A percentile compares a stretch with the other conserved stretches of the same genome.
Evolutionary conservation across 192 early-diverging fungal species (phyloP).

Genomic region (Mycoemilia scoparia): DNA sequence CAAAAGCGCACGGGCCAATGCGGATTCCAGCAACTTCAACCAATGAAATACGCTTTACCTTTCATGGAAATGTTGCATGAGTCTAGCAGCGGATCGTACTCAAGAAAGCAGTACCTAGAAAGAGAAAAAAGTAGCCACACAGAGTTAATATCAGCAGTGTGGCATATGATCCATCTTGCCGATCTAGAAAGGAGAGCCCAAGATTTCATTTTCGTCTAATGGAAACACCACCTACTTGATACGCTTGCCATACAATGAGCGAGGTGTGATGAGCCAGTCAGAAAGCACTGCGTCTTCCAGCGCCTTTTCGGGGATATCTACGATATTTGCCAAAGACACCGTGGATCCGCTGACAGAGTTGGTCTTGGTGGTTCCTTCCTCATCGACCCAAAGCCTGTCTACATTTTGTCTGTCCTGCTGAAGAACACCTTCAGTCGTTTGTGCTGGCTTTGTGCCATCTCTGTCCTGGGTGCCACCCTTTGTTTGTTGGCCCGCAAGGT

Average conservation of each 20-base stretch:
- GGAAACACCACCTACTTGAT: no score
- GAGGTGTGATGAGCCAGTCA: constrained; percentile 68
- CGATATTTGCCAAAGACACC: background rate
- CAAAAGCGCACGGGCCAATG: no score
- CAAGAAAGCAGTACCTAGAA: constrained; percentile 91
- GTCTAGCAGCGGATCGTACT: constrained; percentile 89
- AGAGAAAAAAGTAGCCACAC: constrained; percentile 7
- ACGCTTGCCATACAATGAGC: constrained; percentile 73
- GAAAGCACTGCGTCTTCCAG: no score
- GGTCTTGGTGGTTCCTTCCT: background rate
- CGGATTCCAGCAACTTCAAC: no score
- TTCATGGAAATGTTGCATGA: constrained; percentile 85
- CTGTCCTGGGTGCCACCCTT: background rate
- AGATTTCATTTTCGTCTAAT: constrained; percentile 1
- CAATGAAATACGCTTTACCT: no score
- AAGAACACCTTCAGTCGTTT: no score
- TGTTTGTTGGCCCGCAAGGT: no score
- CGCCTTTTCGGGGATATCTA: no score
- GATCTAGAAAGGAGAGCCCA: background rate
- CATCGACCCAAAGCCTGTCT: background rate
- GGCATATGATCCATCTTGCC: no score
- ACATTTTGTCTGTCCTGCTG: background rate
- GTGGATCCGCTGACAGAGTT: background rate
- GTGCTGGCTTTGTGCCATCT: constrained; percentile 4
- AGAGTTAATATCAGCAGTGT: background rate